Conservation (phyloP, 306 rosid genomes). For the Trifolium pratense region DNA sequence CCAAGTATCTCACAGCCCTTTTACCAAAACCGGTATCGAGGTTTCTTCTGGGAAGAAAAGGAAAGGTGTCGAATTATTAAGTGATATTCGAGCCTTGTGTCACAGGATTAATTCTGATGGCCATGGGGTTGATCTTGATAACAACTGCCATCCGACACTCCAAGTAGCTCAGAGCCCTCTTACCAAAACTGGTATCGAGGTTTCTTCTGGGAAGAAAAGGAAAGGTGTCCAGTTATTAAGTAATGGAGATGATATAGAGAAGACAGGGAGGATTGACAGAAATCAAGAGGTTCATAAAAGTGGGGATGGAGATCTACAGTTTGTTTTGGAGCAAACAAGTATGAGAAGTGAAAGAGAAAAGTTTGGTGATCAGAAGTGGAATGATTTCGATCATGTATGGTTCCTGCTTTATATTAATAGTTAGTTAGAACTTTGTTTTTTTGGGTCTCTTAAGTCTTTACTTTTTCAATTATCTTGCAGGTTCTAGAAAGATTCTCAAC, state of each 20-base stretch:
- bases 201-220: constrained; percentile 64
- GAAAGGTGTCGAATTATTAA: constrained; percentile 44
- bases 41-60: constrained; percentile 64
- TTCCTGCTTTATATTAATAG: constrained; percentile 32
- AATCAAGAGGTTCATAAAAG: constrained; percentile 50
- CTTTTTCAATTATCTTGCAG: constrained; percentile 55
- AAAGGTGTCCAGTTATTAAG: constrained; percentile 45
- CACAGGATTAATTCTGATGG: background rate
- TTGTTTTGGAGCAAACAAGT: constrained; percentile 40
- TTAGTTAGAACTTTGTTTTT: constrained; percentile 35
- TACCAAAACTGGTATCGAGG: constrained; percentile 41
- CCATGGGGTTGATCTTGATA: too few species aligned
- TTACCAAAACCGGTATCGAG: constrained; percentile 39
- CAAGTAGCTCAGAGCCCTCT: too few species aligned
- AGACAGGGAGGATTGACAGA: constrained; percentile 41
- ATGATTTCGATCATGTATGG: constrained; percentile 72
- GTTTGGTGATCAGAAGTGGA: constrained; percentile 47
- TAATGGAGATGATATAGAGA: constrained; percentile 47
- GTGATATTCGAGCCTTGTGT: constrained; percentile 45
- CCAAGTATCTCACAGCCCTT: constrained; percentile 48
- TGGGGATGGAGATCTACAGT: constrained; percentile 45
- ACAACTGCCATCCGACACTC: too few species aligned
- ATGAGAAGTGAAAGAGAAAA: constrained; percentile 47
- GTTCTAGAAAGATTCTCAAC: constrained; percentile 54
- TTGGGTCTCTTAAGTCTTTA: constrained; percentile 28